Conservation (phyloP, 2,329 filamentous ascomycete species). For the Purpureocillium takamizusanense region DNA sequence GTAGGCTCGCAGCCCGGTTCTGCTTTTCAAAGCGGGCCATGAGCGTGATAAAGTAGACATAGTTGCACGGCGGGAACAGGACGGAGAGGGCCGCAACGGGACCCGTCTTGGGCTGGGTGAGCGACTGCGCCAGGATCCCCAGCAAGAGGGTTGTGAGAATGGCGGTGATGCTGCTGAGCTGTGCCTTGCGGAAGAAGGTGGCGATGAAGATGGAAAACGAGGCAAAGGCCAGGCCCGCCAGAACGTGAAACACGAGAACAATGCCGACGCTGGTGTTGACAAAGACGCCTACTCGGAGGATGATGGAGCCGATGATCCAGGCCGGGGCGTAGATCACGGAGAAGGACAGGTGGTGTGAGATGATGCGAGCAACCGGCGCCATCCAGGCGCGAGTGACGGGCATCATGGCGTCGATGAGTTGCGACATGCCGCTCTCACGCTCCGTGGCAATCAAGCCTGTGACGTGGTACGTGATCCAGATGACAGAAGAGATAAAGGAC, state of each 20-base stretch:
- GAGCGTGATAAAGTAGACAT: slow-evolving; percentile 69
- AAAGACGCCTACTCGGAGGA: slow-evolving; percentile 57
- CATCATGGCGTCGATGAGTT: slow-evolving; percentile 87
- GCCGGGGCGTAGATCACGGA: slow-evolving; percentile 71
- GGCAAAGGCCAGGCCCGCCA: slow-evolving; percentile 67
- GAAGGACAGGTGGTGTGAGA: slow-evolving; percentile 74
- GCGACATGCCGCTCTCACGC: slow-evolving; percentile 78
- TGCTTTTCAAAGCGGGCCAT: slow-evolving; percentile 69
- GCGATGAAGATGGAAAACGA: slow-evolving; percentile 76
- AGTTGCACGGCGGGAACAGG: slow-evolving; percentile 81
- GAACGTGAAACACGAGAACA: slow-evolving; percentile 64
- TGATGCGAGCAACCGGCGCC: slow-evolving; percentile 65
- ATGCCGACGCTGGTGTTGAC: slow-evolving; percentile 53
- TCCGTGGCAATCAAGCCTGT: slow-evolving; percentile 81
- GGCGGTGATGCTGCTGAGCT: slow-evolving; percentile 76
- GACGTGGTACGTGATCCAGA: slow-evolving; percentile 79
- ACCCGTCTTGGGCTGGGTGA: slow-evolving; percentile 51
- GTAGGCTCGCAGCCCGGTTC: slow-evolving; percentile 50
- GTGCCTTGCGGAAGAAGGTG: slow-evolving; percentile 77
- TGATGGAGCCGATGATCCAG: slow-evolving; percentile 69
- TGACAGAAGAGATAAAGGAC: slow-evolving; percentile 68
- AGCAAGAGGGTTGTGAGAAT: slow-evolving; percentile 66
- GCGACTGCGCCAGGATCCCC: slow-evolving; percentile 72
- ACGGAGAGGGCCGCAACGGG: slow-evolving; percentile 62
- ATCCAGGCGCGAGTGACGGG: slow-evolving; percentile 66